Evolutionary conservation across 179 eudicot genomes (phyloP).

Genomic region (Sideroxylon spinosum): DNA sequence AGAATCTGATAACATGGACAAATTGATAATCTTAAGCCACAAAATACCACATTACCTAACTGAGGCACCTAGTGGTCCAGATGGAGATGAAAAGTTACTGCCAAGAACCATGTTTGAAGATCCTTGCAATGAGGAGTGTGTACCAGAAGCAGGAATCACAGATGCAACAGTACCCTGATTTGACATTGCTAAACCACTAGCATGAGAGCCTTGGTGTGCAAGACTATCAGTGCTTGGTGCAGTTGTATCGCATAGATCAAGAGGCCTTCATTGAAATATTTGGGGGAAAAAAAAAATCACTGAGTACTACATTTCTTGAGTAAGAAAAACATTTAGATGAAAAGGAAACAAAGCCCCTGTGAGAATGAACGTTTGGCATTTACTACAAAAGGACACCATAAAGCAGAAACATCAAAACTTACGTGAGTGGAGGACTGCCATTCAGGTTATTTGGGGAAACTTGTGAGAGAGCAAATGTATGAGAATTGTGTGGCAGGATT

Average conservation of each 20-base stretch:
- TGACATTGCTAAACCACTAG: conserved; percentile 51
- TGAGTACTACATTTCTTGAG: conserved; percentile 1
- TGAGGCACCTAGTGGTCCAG: conserved; percentile 44
- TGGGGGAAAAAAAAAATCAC: too few relatives aligned
- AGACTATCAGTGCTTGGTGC: conserved; percentile 60
- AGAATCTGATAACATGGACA: neutral
- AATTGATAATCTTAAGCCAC: neutral
- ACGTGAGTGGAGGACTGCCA: conserved; percentile 74
- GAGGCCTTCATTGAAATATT: conserved; percentile 57
- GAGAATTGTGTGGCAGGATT: conserved; percentile 60
- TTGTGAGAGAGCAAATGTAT: conserved; percentile 68
- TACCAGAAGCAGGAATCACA: conserved; percentile 50
- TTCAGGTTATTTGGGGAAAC: conserved; percentile 69
- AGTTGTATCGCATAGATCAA: conserved; percentile 72
- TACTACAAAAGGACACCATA: neutral
- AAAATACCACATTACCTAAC: conserved; percentile 43
- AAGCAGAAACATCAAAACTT: conserved; percentile 33
- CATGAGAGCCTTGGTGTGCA: conserved; percentile 50
- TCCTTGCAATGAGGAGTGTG: conserved; percentile 47
- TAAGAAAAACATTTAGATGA: neutral
- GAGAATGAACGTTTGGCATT: neutral
- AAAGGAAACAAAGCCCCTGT: neutral
- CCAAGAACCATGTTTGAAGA: conserved; percentile 51
- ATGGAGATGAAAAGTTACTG: conserved; percentile 52
- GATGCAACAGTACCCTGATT: conserved; percentile 47